These are phyloP conservation scores for Cyclocybe aegerita DNA, from an alignment of 768 basidiomycete species.

Conservation along the genomic window DNA sequence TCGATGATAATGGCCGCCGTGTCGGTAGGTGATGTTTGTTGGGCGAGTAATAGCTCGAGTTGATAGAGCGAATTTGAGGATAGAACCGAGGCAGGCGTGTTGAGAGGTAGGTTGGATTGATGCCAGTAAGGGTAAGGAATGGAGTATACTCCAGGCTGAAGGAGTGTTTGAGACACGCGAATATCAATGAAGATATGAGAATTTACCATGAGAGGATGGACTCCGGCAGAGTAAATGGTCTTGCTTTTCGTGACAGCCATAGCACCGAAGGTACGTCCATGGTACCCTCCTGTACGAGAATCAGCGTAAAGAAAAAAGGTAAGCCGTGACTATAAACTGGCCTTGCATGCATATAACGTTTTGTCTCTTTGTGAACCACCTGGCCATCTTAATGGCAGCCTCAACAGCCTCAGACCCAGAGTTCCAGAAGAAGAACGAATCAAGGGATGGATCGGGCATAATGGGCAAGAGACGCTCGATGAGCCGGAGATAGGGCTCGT, in stretches of 20 bases:
- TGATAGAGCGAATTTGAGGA: constrained; percentile 71
- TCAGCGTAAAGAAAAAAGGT: background rate
- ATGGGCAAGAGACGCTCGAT: constrained; percentile 82
- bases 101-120: constrained; percentile 59
- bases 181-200: background rate
- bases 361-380: constrained; percentile 73
- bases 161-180: background rate
- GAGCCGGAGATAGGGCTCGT: constrained; percentile 82
- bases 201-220: constrained; percentile 80
- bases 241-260: constrained; percentile 95
- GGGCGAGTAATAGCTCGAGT: constrained; percentile 70
- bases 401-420: constrained; percentile 95
- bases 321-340: constrained; percentile 9
- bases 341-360: constrained; percentile 94
- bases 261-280: constrained; percentile 91
- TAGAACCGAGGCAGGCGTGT: constrained; percentile 56
- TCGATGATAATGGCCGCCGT: constrained; percentile 94
- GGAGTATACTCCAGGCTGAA: constrained; percentile 78
- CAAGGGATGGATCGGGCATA: constrained; percentile 89
- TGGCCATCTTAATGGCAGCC: constrained; percentile 85
- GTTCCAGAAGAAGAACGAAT: constrained; percentile 98
- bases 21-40: constrained; percentile 81
- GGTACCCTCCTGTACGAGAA: constrained; percentile 61
- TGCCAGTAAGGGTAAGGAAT: constrained; percentile 95
- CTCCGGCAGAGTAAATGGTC: constrained; percentile 82